Base-by-base conservation (phyloP, 371 early-diverging fungal genomes). In the Blastocladiella emersonii region DNA sequence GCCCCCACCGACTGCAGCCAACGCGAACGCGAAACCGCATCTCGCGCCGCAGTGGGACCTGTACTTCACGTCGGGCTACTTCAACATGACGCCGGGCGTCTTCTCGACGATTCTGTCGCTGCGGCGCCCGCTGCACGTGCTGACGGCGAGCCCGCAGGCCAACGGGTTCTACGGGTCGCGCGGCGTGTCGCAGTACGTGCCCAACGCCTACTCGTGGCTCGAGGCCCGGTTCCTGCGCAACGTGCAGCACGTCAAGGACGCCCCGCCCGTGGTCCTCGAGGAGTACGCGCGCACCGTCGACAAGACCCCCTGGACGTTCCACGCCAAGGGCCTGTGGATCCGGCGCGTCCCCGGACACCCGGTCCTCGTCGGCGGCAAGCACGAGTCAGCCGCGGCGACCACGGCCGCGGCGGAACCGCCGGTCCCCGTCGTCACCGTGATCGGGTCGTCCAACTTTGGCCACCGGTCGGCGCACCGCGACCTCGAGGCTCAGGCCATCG, bases 221-320 rank as follows among this genome's bases (percentile, higher is more conserved):
- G 85, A 87, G 66, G 66, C 70, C 17, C 69, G 75, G 41, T 85
- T 91, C 67, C 82, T 78, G 21, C 8, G 45, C 19, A 3, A 44
- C 23, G 21, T 21, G 62, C 67, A 70, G 76, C 56, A 76, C 76
- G 6, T 43, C 37, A n/a, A 12, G 53, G 15, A 8, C 35, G 23
- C 68, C 15, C 70, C 21, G 80, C 12, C 70, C 70, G 25, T 89
- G 56, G 75, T 72, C 13, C 78, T 91, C 32, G 70, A 73, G 44
- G 92, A 92, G 68, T 92, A 88, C 65, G 69, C 66, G 32, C 73
- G 88, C 43, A 68, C 72, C 19, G 87, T n/a, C n/a, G n/a, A n/a
- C n/a, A n/a, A n/a, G n/a, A n/a, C n/a, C n/a, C n/a, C 84, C n/a
- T 94, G 95, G 93, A 92, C 95, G 0, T 94, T 82, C 69, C 95